These are phyloP conservation scores for Suillus americanus DNA, from an alignment of 768 basidiomycete genomes.

Conservation along the genomic window DNA sequence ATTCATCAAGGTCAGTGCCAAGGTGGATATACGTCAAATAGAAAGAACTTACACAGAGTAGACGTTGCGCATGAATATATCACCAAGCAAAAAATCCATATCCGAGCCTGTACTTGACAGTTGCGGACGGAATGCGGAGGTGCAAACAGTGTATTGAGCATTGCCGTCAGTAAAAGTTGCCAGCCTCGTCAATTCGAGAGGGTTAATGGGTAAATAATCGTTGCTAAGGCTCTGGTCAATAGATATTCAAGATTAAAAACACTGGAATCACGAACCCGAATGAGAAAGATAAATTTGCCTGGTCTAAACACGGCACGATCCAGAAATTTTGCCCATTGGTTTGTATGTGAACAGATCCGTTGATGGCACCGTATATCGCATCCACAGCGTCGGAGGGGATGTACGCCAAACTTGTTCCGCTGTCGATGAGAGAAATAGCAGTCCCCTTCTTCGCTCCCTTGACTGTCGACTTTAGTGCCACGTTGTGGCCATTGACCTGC, in stretches of 20 bases:
- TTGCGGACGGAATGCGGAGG: slow-evolving; percentile 32
- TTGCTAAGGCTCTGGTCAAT: slow-evolving; percentile 18
- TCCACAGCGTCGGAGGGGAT: slow-evolving; percentile 35
- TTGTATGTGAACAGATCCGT: slow-evolving; percentile 35
- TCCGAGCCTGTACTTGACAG: slow-evolving; percentile 26
- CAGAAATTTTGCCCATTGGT: slow-evolving; percentile 31
- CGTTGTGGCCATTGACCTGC: slow-evolving; percentile 29
- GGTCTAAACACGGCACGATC: slow-evolving; percentile 35
- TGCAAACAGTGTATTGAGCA: slow-evolving; percentile 39
- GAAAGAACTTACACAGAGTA: slow-evolving; percentile 38
- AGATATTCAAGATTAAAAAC: background rate
- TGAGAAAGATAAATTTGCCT: slow-evolving; percentile 29
- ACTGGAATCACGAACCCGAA: slow-evolving; percentile 12
- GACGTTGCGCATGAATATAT: slow-evolving; percentile 46
- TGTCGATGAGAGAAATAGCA: slow-evolving; percentile 41
- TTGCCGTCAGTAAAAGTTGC: slow-evolving; percentile 25
- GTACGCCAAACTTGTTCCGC: slow-evolving; percentile 40
- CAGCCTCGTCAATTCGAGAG: slow-evolving; percentile 41
- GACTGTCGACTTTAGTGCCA: slow-evolving; percentile 31
- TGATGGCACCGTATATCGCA: slow-evolving; percentile 39
- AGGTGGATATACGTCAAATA: background rate
- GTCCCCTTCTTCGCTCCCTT: slow-evolving; percentile 29
- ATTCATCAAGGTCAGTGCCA: background rate
- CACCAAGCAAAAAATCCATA: slow-evolving; percentile 42
- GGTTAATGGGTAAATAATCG: slow-evolving; percentile 39